Conservation (phyloP, 225 moss, liverwort and hornwort species). For the Rhytidiadelphus loreus region DNA sequence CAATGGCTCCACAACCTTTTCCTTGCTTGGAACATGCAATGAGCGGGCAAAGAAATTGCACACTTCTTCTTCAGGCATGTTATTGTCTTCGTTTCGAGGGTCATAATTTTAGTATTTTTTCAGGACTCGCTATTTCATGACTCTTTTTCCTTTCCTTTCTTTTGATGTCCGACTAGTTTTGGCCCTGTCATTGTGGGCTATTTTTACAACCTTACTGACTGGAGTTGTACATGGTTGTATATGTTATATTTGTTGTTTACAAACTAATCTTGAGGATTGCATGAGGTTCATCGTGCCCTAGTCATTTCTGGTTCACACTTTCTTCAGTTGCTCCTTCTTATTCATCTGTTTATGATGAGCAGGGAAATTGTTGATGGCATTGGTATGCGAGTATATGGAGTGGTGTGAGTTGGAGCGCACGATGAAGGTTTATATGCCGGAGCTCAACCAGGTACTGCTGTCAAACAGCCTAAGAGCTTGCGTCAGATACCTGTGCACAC, state of each 20-base stretch:
- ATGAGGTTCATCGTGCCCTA: neutral
- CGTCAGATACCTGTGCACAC: neutral
- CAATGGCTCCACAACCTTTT: conserved; percentile 69
- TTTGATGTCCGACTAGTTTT: neutral
- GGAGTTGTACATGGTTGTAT: neutral
- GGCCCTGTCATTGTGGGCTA: neutral
- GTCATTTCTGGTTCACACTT: neutral
- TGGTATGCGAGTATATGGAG: conserved; percentile 95
- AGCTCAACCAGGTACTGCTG: conserved; percentile 80
- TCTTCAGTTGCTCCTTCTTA: neutral
- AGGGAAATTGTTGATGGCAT: conserved; percentile 84
- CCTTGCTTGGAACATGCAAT: conserved; percentile 84
- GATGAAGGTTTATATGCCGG: conserved; percentile 78
- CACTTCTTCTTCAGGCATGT: conserved; percentile 70
- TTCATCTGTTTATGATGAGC: neutral
- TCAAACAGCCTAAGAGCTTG: neutral
- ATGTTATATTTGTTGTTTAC: neutral
- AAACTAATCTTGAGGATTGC: neutral
- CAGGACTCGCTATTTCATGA: neutral
- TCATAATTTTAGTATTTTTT: neutral
- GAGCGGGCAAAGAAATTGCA: conserved; percentile 88
- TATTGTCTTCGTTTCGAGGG: neutral
- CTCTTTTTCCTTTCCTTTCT: neutral
- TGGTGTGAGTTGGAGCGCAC: conserved; percentile 99
- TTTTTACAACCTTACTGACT: neutral